Evolutionary conservation across 257 asterid genomes (phyloP).

Genomic region (Nicotiana paniculata): DNA sequence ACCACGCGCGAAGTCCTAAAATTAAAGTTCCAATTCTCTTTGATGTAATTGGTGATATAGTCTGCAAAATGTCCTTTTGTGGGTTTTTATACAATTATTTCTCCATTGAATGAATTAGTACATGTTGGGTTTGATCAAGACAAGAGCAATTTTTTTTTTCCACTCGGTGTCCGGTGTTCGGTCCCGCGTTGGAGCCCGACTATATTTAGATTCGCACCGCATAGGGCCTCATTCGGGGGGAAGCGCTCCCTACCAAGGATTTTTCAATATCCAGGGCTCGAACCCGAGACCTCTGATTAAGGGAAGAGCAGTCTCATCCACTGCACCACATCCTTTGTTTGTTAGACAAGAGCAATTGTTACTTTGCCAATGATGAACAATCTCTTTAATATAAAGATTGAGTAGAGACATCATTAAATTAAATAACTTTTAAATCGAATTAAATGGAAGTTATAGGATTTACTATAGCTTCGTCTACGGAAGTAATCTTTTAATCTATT

Average conservation of each 20-base stretch:
- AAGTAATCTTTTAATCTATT: no score
- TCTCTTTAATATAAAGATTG: background rate
- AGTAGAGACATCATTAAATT: background rate
- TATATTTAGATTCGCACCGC: no score
- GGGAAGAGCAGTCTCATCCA: no score
- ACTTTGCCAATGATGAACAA: background rate
- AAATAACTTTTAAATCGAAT: background rate
- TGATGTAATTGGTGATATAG: background rate
- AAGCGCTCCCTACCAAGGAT: no score
- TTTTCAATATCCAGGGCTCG: no score
- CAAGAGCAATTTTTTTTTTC: no score
- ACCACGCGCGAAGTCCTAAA: background rate
- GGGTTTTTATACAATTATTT: background rate
- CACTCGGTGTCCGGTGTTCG: no score
- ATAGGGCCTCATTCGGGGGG: no score
- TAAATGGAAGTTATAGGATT: background rate
- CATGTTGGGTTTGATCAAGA: background rate
- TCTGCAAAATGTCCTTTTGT: background rate
- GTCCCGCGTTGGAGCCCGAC: no score
- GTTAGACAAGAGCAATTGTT: background rate
- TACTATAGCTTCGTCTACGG: background rate
- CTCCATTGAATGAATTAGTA: background rate
- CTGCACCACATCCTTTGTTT: no score
- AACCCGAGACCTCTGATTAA: no score
- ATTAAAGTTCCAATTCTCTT: background rate